These are phyloP conservation scores for Xylariales sp. DNA, from an alignment of 2,329 filamentous ascomycete genomes.

Conservation along the genomic window DNA sequence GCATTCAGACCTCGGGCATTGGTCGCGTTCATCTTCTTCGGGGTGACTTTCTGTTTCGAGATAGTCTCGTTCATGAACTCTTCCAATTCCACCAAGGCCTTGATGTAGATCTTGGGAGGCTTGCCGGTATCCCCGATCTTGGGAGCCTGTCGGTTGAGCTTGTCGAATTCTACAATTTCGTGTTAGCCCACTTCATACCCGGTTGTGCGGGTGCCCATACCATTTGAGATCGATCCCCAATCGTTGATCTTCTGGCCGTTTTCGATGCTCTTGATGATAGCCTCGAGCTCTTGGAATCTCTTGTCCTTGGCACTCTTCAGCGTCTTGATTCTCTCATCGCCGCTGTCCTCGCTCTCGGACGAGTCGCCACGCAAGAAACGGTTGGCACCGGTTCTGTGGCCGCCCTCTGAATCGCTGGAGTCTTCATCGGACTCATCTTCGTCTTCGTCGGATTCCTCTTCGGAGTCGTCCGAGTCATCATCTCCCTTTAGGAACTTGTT, in stretches of 20 bases:
- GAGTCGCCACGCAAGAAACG: constrained; percentile 77
- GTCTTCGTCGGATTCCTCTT: constrained; percentile 50
- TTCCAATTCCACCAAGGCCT: constrained; percentile 88
- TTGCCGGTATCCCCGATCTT: constrained; percentile 75
- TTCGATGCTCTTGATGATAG: constrained; percentile 84
- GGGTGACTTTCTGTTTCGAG: constrained; percentile 90
- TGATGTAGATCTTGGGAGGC: constrained; percentile 87
- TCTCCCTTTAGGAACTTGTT: too few relatives aligned
- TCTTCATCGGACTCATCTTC: constrained; percentile 48
- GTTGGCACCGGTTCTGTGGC: constrained; percentile 64
- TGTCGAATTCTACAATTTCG: constrained; percentile 72
- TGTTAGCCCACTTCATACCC: constrained; percentile 1
- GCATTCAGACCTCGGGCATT: constrained; percentile 92
- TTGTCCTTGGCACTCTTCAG: constrained; percentile 99
- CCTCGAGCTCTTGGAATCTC: constrained; percentile 87
- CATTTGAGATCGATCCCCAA: constrained; percentile 87
- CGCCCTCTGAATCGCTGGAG: constrained; percentile 59
- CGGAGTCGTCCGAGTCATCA: constrained; percentile 33
- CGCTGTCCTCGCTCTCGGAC: constrained; percentile 78
- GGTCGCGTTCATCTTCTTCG: constrained; percentile 98
- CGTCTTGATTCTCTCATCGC: constrained; percentile 78
- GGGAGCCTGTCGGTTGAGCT: constrained; percentile 79
- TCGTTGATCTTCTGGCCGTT: constrained; percentile 97
- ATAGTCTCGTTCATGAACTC: constrained; percentile 91
- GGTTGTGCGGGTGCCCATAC: constrained; percentile 45